Percentiles rank a stretch among this genome's conserved stretches.
Evolutionary conservation across 768 basidiomycete species (phyloP).

Genomic region (Botryobasidium botryosum): DNA sequence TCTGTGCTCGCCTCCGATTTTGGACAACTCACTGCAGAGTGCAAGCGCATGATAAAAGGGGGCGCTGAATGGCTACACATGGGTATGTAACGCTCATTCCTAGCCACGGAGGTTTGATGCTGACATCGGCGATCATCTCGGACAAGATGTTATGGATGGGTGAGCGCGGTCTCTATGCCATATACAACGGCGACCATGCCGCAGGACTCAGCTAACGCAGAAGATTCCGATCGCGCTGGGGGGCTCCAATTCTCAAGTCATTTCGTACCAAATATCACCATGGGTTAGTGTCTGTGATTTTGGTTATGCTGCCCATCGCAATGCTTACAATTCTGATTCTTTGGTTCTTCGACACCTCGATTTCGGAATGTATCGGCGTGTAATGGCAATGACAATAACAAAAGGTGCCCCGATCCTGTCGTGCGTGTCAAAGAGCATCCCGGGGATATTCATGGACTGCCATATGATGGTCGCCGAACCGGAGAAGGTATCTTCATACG

Average conservation of each 20-base stretch:
- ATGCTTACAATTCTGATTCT: background rate
- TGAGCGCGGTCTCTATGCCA: constrained; percentile 20
- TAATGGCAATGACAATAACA: no score
- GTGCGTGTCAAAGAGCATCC: constrained; percentile 70
- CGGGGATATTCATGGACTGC: constrained; percentile 98
- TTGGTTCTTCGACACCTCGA: no score
- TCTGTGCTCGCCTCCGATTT: constrained; percentile 97
- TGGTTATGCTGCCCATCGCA: background rate
- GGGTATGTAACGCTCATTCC: constrained; percentile 37
- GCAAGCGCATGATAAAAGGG: constrained; percentile 85
- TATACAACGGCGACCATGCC: background rate
- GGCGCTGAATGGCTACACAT: constrained; percentile 98
- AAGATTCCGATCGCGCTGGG: no score
- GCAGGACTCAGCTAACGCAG: no score
- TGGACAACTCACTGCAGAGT: constrained; percentile 87
- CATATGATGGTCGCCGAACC: constrained; percentile 99
- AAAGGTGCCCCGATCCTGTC: constrained; percentile 83
- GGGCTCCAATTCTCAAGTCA: constrained; percentile 34
- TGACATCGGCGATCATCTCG: no score
- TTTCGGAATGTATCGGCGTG: no score
- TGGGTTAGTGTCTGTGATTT: constrained; percentile 39
- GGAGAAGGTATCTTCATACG: constrained; percentile 42
- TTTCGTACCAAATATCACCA: constrained; percentile 97
- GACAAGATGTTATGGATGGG: constrained; percentile 99
- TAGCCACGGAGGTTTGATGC: background rate